phyloP scores from a whole-genome alignment of 164 flowering plant genomes.

The Berberis vulgaris region DNA sequence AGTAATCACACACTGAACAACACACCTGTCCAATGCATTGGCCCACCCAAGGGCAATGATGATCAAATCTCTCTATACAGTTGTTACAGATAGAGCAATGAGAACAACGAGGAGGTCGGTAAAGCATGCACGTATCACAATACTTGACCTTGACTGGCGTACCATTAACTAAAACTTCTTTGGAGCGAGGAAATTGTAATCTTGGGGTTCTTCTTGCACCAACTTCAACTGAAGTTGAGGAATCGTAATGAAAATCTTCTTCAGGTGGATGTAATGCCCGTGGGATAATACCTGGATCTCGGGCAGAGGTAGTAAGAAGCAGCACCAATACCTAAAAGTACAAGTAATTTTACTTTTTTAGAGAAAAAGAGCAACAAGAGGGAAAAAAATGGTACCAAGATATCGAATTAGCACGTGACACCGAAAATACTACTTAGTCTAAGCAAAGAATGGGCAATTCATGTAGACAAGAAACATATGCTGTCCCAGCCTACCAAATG shows the following conservation, averaged over 20 bases:
- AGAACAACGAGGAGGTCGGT: constrained; percentile 93
- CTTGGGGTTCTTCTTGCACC: constrained; percentile 76
- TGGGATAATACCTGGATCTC: constrained; percentile 85
- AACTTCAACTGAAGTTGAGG: constrained; percentile 38
- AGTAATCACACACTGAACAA: background rate
- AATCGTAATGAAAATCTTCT: constrained; percentile 59
- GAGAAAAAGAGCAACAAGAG: background rate
- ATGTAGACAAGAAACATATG: too few species aligned
- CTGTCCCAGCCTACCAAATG: too few species aligned
- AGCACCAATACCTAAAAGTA: constrained; percentile 34
- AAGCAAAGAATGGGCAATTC: too few species aligned
- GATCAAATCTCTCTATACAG: background rate
- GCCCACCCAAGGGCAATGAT: background rate
- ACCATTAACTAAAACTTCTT: constrained; percentile 76
- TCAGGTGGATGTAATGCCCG: constrained; percentile 92
- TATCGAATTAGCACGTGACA: background rate
- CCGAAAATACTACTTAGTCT: too few species aligned
- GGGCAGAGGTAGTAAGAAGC: constrained; percentile 64
- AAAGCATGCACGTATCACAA: constrained; percentile 96
- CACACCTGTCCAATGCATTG: background rate
- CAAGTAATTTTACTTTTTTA: background rate
- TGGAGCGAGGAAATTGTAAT: constrained; percentile 65
- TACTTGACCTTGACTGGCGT: constrained; percentile 33
- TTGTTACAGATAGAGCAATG: constrained; percentile 23
- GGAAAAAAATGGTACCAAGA: background rate